Base-by-base conservation (phyloP, 2,329 filamentous ascomycete species). In the Colletotrichum cuscutae region DNA sequence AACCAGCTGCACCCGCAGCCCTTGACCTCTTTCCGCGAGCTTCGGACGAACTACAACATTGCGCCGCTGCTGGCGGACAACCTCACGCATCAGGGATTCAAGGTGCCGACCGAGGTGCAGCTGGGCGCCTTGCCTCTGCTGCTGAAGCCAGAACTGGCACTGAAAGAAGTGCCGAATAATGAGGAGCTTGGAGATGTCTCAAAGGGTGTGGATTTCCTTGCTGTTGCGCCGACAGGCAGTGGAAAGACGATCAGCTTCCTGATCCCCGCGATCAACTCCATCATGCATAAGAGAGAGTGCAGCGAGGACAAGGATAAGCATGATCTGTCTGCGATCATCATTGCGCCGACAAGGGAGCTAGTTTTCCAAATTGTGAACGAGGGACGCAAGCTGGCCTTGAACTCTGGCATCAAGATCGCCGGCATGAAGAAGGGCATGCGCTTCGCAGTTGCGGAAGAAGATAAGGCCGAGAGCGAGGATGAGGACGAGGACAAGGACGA, bases 171-270 rank as follows among this genome's bases (percentile, higher is more conserved):
- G 24, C 79, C 79, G 13, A 80, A 80, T 4, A 82, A 80, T 30
- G 79, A 78, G 26, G 81, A 82, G 24, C 71, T 85, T 24, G 77
- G 66, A 3, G 67, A 78, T 15, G 75, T 79, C 32, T 75, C 76
- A 7, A 74, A 77, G 62, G 82, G 81, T 13, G 85, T 96, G 5
- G 92, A 99, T 84, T 90, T 99, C 52, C 83, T 99, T 75, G 94
- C 94, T 0, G 91, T 98, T 56, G 97, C 97, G 3, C 97, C 97
- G 1, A 99, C 97, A 0, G 97, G 97, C 28, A 98, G 96, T 81
- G 97, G 97, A 57, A 99, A 99, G 86, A 99, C 97, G 0, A 86
- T 99, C 75, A 95, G 95, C 22, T 99, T 98, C 78, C 83, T 98
- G 77, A 93, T 99, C 54, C 95, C 96, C 0, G 88, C 95, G 3